Percentiles rank a stretch among this genome's conserved stretches.
Conservation (phyloP, 352 stramenopile species). For the Pythium volutum region DNA sequence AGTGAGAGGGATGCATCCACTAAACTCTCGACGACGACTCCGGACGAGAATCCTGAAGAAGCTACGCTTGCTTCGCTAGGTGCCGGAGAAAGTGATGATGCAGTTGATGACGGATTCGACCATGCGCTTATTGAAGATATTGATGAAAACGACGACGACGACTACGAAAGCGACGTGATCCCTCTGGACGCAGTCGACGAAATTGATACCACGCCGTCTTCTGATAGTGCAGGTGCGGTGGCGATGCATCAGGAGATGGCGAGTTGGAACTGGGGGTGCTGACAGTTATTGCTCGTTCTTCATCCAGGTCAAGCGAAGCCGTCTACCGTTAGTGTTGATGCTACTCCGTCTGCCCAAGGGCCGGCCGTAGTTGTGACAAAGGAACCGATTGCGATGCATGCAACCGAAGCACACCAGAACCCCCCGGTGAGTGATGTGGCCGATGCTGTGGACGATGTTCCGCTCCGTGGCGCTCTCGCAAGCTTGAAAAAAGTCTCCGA, state of each 20-base stretch:
- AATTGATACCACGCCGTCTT: not conserved
- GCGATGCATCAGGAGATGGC: not conserved
- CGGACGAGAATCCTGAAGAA: not conserved
- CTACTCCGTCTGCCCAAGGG: not conserved
- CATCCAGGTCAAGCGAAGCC: not conserved
- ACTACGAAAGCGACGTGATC: not conserved
- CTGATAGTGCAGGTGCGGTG: not conserved
- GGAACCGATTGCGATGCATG: not conserved
- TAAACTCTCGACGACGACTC: not conserved
- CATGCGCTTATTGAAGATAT: not conserved
- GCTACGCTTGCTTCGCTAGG: not conserved
- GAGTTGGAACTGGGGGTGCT: not conserved
- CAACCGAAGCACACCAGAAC: not conserved
- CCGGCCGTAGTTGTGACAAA: not conserved
- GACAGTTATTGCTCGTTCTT: not conserved
- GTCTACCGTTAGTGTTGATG: not conserved
- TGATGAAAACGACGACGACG: constrained; percentile 3
- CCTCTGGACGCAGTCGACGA: constrained; percentile 8
- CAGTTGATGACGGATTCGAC: not conserved
- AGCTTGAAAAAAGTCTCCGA: not conserved
- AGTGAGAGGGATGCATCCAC: not conserved
- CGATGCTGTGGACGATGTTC: not conserved
- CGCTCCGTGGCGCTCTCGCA: not conserved
- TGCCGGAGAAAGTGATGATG: not conserved
- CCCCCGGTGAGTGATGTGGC: not conserved